phyloP scores from a whole-genome alignment of 2,329 filamentous ascomycete species.

The Apiospora hydei region DNA sequence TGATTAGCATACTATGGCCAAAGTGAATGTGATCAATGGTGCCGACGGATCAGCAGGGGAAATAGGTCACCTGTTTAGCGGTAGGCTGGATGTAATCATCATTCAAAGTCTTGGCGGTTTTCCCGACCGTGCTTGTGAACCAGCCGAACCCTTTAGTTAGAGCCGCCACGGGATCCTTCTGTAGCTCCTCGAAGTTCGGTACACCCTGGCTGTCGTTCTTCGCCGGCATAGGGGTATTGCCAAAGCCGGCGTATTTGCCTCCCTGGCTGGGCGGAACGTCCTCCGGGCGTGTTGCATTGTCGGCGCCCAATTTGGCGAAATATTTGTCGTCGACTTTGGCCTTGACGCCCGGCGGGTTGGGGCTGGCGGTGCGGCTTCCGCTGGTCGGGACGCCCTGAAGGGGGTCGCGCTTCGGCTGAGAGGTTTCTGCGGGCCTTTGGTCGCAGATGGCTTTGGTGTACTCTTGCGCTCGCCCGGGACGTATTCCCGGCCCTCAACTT shows the following conservation, averaged over 20 bases:
- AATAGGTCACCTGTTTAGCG: slow-evolving; percentile 74
- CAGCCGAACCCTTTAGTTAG: slow-evolving; percentile 93
- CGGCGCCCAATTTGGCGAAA: slow-evolving; percentile 83
- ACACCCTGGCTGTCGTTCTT: slow-evolving; percentile 54
- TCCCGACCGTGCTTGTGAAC: slow-evolving; percentile 87
- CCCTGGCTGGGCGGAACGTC: slow-evolving; percentile 85
- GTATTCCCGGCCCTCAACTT: slow-evolving; percentile 88
- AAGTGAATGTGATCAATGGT: not conserved
- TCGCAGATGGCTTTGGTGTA: slow-evolving; percentile 42
- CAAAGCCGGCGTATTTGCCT: slow-evolving; percentile 92
- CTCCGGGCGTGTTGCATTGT: slow-evolving; percentile 80
- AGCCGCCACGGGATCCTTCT: slow-evolving; percentile 88
- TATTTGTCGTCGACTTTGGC: slow-evolving; percentile 83
- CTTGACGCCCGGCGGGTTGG: slow-evolving; percentile 51
- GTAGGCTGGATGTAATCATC: slow-evolving; percentile 92
- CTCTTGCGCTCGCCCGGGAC: slow-evolving; percentile 73
- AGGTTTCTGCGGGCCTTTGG: slow-evolving; percentile 44
- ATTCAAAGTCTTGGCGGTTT: slow-evolving; percentile 90
- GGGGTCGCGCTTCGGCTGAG: slow-evolving; percentile 47
- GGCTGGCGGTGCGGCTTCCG: slow-evolving; percentile 50
- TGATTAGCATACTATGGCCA: not conserved
- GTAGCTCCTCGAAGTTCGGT: slow-evolving; percentile 84
- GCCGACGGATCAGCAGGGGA: not conserved
- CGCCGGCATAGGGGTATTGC: slow-evolving; percentile 71
- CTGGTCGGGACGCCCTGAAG: slow-evolving; percentile 45